Conservation (phyloP, 2,329 filamentous ascomycete species). For the Huntiella abstrusa region DNA sequence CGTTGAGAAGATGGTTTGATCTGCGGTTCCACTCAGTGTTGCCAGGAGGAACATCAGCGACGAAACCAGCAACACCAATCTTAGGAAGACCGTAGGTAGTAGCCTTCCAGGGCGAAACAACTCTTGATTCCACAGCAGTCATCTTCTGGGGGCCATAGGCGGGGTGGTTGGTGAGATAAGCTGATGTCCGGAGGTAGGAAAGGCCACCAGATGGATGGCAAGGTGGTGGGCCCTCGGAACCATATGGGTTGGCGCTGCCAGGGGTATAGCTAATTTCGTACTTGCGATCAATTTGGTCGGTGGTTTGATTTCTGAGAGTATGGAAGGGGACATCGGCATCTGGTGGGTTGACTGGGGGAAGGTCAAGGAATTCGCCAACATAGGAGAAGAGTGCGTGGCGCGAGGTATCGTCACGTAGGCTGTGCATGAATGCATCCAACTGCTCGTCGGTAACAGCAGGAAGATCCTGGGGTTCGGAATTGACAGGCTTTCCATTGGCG, state of each 20-base stretch:
- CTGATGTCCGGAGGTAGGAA: slow-evolving; percentile 38
- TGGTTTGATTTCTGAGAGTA: slow-evolving; percentile 3
- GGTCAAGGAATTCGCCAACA: slow-evolving; percentile 42
- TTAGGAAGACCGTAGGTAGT: slow-evolving; percentile 20
- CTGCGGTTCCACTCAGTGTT: slow-evolving; percentile 24
- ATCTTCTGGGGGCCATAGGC: slow-evolving; percentile 39
- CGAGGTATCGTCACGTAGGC: slow-evolving; percentile 27
- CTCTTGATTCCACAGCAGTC: slow-evolving; percentile 29
- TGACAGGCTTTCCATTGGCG: slow-evolving; percentile 20
- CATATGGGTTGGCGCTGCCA: slow-evolving; percentile 24
- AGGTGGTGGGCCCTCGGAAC: slow-evolving; percentile 34
- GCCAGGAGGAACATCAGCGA: slow-evolving; percentile 24
- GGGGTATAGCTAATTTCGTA: not conserved
- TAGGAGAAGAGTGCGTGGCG: slow-evolving; percentile 30
- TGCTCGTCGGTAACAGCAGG: slow-evolving; percentile 30
- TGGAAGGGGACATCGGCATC: slow-evolving; percentile 14
- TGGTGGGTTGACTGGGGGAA: slow-evolving; percentile 30
- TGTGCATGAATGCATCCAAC: slow-evolving; percentile 32
- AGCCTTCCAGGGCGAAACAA: slow-evolving; percentile 27
- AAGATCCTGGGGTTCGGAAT: slow-evolving; percentile 16
- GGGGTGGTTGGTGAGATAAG: slow-evolving; percentile 39
- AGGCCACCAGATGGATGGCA: slow-evolving; percentile 44
- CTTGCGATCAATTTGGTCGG: slow-evolving; percentile 6
- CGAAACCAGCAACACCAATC: slow-evolving; percentile 37
- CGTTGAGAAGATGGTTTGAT: slow-evolving; percentile 11